Percentiles rank a stretch among this genome's conserved stretches.
Conservation (phyloP, 208 protist genomes). For the Crithidia expoeki region DNA sequence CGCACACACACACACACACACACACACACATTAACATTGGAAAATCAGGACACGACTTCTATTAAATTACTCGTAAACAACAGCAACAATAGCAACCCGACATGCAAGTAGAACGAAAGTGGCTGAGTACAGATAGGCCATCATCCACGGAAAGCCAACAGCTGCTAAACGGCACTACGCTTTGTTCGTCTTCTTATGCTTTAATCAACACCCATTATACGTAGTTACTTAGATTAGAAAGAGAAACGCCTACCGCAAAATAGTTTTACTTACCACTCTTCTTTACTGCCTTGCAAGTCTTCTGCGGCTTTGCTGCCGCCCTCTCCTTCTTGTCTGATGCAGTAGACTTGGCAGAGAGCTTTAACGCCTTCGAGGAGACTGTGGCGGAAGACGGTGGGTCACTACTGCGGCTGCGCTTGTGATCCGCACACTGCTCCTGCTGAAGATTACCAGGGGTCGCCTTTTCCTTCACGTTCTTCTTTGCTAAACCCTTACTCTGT, state of each 20-base stretch:
- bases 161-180: too few relatives aligned
- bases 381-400: slow-evolving; percentile 3
- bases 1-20: background rate
- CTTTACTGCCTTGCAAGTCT: slow-evolving; percentile 19
- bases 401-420: slow-evolving; percentile 26
- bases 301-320: slow-evolving; percentile 1
- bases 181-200: too few relatives aligned
- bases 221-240: background rate
- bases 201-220: too few relatives aligned
- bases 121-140: too few relatives aligned
- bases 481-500: background rate
- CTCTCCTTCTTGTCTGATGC: background rate
- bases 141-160: too few relatives aligned
- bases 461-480: slow-evolving; percentile 3
- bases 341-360: slow-evolving; percentile 8
- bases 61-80: background rate
- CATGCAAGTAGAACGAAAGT: too few relatives aligned
- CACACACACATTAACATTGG: background rate
- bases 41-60: background rate
- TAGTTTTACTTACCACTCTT: slow-evolving; percentile 20
- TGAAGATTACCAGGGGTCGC: background rate
- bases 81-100: background rate
- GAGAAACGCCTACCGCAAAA: background rate
- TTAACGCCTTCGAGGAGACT: slow-evolving; percentile 9
- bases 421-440: background rate